Base-by-base conservation (phyloP, 306 rosid species). In the Elaeagnus macrophylla region DNA sequence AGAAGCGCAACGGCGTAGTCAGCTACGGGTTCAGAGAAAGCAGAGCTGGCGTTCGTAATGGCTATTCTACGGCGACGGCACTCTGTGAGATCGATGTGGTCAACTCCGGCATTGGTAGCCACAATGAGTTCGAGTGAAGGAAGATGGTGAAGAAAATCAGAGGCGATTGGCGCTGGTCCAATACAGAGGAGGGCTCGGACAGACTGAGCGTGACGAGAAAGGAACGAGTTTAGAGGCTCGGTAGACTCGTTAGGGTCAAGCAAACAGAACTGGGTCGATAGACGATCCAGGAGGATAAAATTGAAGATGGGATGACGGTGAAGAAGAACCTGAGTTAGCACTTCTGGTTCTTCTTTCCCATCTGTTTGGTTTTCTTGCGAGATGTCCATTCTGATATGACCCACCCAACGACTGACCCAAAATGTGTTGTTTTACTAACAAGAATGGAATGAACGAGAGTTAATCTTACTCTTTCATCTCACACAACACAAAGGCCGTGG, bases 1-100 rank as follows among this genome's bases (percentile, higher is more conserved):
- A 65, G 10, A 12, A 65, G 62, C 9, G 55, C 69, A 12, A 65
- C 50, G 12, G 69, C 69, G 16, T 37, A 55, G 49, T 65, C 61
- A 1, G 69, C 62, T 6, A 56, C 62, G 25, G 55, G 25, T 38
- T 55, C 56, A 12, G 54, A 7, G 68, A 7, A 53, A 1, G 47
- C 68, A 10, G 12, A 6, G 17, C 68, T 60, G 12, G 67, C 51
- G 9, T 40, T 52, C 38, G 53, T 45, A 46, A 53, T 20, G 7
- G 68, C 44, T n/a, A 63, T 43, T 2, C 53, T 38, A 17, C 68
- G 53, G 20, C 43, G 60, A 46, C 25, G 53, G 60, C 68, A 63
- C 18, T 40, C 68, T 38, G 47, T 15, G 35, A 53, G 18, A 53
- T 64, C 54, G 39, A 64, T 38, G 60, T 54, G 68, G 32, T 64